Conservation (phyloP, 257 asterid genomes). For the Nemophila menziesii region DNA sequence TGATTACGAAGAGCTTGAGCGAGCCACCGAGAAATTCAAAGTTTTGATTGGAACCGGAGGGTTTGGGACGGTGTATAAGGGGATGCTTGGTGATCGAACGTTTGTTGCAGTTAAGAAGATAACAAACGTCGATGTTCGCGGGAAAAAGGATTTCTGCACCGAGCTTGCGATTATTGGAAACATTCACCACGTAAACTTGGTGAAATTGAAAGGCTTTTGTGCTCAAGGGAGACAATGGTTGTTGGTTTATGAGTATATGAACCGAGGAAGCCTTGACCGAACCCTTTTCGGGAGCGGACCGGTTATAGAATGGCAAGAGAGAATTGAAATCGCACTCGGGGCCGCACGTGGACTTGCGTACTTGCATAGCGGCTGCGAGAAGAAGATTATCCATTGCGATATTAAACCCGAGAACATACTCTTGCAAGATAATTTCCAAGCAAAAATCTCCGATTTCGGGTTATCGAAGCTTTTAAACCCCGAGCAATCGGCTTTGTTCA, state of each 20-base stretch:
- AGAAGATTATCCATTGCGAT: slow-evolving; percentile 68
- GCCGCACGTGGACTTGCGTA: slow-evolving; percentile 71
- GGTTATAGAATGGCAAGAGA: slow-evolving; percentile 51
- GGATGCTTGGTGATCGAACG: slow-evolving; percentile 37
- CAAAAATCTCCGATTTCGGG: slow-evolving; percentile 70
- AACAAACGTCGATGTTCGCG: slow-evolving; percentile 31
- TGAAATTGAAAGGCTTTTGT: slow-evolving; percentile 55
- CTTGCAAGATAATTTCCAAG: slow-evolving; percentile 44
- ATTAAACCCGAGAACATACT: slow-evolving; percentile 75
- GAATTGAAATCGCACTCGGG: slow-evolving; percentile 54
- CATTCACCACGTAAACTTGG: slow-evolving; percentile 65
- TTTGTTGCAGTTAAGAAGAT: slow-evolving; percentile 60
- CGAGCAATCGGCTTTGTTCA: slow-evolving; percentile 44
- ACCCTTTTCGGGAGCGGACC: slow-evolving; percentile 53
- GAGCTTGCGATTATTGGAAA: slow-evolving; percentile 61
- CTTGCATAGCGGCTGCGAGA: slow-evolving; percentile 56
- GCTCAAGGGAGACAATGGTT: slow-evolving; percentile 42
- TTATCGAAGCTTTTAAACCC: slow-evolving; percentile 56
- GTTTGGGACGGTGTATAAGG: slow-evolving; percentile 59
- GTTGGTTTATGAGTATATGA: slow-evolving; percentile 75
- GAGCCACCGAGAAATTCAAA: slow-evolving; percentile 49
- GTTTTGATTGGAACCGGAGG: slow-evolving; percentile 62
- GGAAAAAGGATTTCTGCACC: slow-evolving; percentile 55
- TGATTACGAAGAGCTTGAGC: slow-evolving; percentile 34
- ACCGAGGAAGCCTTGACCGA: slow-evolving; percentile 55